Evolutionary conservation across 441 rosid genomes (phyloP), one percentile per base, ranked within the genome.

Genomic region (Corymbia citriodora): DNA sequence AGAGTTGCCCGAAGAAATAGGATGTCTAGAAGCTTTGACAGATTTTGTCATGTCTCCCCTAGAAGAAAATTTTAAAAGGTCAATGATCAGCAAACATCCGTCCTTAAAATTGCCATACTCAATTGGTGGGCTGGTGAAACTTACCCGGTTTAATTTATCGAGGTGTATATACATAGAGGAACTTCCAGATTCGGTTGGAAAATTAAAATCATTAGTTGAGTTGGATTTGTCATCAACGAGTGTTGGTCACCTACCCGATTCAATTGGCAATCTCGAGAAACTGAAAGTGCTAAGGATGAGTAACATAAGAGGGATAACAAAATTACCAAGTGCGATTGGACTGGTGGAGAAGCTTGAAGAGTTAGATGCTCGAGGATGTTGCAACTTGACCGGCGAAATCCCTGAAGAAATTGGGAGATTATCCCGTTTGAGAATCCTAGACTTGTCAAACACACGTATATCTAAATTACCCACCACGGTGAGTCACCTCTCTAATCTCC

Each of bases 381-480:
- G 0, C 49, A 10, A 72, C 9, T 18, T 72, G 27, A 72, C 8
- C 1, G 9, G 15, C 2, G 27, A 36, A 33, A 18, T 72, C 4
- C 27, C 4, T 10, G 27, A 72, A 36, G 82, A 36, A 10, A 72
- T 72, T 19, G 82, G 82, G 27, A 10, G 82, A 72, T 0, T 72
- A 2, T 72, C 27, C 4, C 12, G 0, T 36, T 36, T 72, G 49
- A 72, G 19, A 15, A 72, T 72, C 9, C 49, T 72, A 72, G 2
- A 18, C 4, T 72, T 72, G 14, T 33, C 49, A 2, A 0, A 18
- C 15, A 36, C 82, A 1, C 0, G 15, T 72, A 72, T 72, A 36
- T 36, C 13, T 1, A 1, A 25, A 36, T 72, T 72, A 36, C 50
- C 49, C 27, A 1, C 8, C 27, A 36, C 49, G 1, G 1, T 72